Percentiles rank a stretch among this genome's conserved stretches.
Conservation (phyloP, 2,329 filamentous ascomycete genomes). For the Epichloe gansuensis region DNA sequence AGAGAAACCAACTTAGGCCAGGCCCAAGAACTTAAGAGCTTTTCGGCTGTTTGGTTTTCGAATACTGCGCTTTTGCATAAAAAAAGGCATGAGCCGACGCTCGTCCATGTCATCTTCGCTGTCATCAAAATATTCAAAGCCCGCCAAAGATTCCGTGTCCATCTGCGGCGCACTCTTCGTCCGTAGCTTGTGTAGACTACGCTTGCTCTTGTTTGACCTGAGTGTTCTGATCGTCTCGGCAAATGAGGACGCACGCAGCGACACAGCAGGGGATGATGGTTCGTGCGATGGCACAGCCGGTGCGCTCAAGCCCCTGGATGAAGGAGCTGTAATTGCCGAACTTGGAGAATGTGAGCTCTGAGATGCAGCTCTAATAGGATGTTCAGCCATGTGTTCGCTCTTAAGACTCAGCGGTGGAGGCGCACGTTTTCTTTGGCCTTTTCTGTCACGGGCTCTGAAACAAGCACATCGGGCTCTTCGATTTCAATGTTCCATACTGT, state of each 20-base stretch:
- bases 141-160: conserved; percentile 20
- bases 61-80: conserved; percentile 21
- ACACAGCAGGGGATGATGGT: conserved; percentile 5
- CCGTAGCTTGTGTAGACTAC: conserved; percentile 17
- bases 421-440: conserved; percentile 13
- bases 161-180: conserved; percentile 9
- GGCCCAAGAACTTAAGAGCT: conserved; percentile 40
- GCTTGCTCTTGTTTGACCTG: conserved; percentile 18
- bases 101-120: conserved; percentile 34
- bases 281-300: background rate
- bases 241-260: conserved; percentile 6
- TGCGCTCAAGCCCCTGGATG: background rate
- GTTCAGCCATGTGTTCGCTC: conserved; percentile 18
- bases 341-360: conserved; percentile 12
- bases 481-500: conserved; percentile 34
- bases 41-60: conserved; percentile 34
- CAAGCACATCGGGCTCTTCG: conserved; percentile 19
- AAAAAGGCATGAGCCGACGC: conserved; percentile 39
- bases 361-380: conserved; percentile 15
- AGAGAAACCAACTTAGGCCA: conserved; percentile 20
- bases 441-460: conserved; percentile 21
- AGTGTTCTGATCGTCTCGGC: conserved; percentile 15
- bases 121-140: conserved; percentile 25
- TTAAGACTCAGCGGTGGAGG: conserved; percentile 14
- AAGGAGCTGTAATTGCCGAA: background rate